Evolutionary conservation across 768 basidiomycete genomes (phyloP).

Genomic region (Panaeolus papilionaceus): DNA sequence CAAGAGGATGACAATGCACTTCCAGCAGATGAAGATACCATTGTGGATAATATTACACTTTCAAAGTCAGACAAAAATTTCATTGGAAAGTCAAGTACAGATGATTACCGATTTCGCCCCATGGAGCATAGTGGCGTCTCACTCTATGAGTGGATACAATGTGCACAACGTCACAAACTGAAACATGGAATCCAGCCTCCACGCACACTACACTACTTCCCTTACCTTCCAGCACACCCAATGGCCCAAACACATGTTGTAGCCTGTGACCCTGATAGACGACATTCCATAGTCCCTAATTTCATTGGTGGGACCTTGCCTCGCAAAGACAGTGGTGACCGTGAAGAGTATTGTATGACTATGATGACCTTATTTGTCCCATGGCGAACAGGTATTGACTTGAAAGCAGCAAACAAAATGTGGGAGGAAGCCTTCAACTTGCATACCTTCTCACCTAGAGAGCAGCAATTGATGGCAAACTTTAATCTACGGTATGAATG

Average conservation of each 20-base stretch:
- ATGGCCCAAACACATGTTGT: conserved; percentile 29
- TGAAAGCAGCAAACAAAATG: conserved; percentile 22
- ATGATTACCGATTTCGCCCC: conserved; percentile 15
- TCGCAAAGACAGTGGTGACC: conserved; percentile 33
- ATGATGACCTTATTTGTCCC: conserved; percentile 39
- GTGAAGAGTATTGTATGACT: conserved; percentile 37
- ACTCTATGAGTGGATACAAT: conserved; percentile 17
- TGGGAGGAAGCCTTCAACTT: conserved; percentile 33
- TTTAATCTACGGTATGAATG: conserved; percentile 42
- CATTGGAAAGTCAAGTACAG: conserved; percentile 29
- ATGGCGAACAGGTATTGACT: conserved; percentile 33
- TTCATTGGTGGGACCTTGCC: conserved; percentile 35
- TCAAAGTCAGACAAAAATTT: conserved; percentile 26
- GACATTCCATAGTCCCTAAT: conserved; percentile 27
- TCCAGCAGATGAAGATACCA: too few species aligned
- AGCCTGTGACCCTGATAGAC: conserved; percentile 17
- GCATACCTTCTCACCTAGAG: conserved; percentile 20
- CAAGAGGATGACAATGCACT: too few species aligned
- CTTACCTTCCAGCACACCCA: too few species aligned
- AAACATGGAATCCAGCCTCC: too few species aligned
- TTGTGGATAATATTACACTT: conserved; percentile 28
- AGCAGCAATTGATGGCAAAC: conserved; percentile 33
- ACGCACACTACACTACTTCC: too few species aligned
- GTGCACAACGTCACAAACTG: neutral
- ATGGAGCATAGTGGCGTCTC: neutral